Percentiles rank a stretch among this genome's conserved stretches.
These are phyloP conservation scores for Leishmania arabica DNA, from an alignment of 208 protist species.

Conservation along the genomic window DNA sequence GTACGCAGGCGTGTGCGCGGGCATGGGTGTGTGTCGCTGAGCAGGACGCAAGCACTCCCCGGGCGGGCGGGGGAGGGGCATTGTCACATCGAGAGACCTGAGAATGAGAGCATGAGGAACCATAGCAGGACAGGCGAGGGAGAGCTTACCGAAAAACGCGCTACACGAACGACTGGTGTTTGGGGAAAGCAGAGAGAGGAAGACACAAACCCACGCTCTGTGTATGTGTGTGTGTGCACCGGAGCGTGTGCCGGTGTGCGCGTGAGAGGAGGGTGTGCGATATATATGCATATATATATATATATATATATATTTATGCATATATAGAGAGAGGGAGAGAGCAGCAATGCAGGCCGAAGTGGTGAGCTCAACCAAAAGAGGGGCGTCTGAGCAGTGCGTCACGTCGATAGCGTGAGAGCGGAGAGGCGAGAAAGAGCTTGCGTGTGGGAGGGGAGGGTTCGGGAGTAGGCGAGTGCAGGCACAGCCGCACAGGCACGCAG, in stretches of 20 bases:
- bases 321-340: background rate
- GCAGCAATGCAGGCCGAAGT: background rate
- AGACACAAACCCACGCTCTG: background rate
- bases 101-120: background rate
- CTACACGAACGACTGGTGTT: background rate
- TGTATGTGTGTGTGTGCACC: background rate
- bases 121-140: background rate
- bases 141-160: background rate
- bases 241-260: background rate
- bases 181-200: background rate
- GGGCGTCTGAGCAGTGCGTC: background rate
- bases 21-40: background rate
- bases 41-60: background rate
- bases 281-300: no score
- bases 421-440: background rate
- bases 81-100: background rate
- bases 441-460: background rate
- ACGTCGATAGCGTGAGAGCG: background rate
- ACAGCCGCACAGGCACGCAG: background rate
- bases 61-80: background rate
- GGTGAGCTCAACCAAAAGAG: no score
- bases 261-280: background rate
- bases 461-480: background rate
- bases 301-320: no score
- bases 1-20: background rate